Conservation (phyloP, 2,329 filamentous ascomycete species). For the Monascus ruber region DNA sequence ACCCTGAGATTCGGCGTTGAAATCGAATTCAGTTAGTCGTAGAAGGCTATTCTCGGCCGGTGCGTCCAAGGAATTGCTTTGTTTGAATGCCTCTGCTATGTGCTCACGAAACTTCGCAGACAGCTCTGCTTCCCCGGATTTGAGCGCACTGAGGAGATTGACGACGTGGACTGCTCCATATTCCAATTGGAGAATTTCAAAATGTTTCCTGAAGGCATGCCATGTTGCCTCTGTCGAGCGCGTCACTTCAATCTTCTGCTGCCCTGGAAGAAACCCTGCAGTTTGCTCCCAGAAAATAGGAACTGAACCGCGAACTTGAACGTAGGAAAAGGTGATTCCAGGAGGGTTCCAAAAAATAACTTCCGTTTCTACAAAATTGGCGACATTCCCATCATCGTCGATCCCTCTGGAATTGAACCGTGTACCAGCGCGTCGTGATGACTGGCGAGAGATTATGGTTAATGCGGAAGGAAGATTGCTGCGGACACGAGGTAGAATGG, state of each 20-base stretch:
- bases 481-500: slow-evolving; percentile 54
- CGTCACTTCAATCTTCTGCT: slow-evolving; percentile 89
- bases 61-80: slow-evolving; percentile 38
- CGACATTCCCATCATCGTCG: slow-evolving; percentile 93
- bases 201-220: slow-evolving; percentile 91
- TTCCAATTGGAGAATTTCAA: slow-evolving; percentile 69
- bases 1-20: slow-evolving; percentile 85
- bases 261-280: slow-evolving; percentile 73
- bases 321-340: slow-evolving; percentile 77
- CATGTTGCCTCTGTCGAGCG: slow-evolving; percentile 82
- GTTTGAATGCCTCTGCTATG: slow-evolving; percentile 61
- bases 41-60: slow-evolving; percentile 61
- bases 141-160: slow-evolving; percentile 84
- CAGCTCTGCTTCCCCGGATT: slow-evolving; percentile 74
- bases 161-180: slow-evolving; percentile 90
- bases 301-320: slow-evolving; percentile 82
- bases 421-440: slow-evolving; percentile 81
- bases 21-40: slow-evolving; percentile 81
- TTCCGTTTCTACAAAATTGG: slow-evolving; percentile 98
- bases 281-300: slow-evolving; percentile 96
- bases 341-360: slow-evolving; percentile 79
- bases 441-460: slow-evolving; percentile 83
- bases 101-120: slow-evolving; percentile 70
- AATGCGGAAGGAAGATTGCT: slow-evolving; percentile 71
- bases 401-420: slow-evolving; percentile 96